Base-by-base conservation (phyloP, 371 early-diverging fungal genomes). In the Mortierella sp. region DNA sequence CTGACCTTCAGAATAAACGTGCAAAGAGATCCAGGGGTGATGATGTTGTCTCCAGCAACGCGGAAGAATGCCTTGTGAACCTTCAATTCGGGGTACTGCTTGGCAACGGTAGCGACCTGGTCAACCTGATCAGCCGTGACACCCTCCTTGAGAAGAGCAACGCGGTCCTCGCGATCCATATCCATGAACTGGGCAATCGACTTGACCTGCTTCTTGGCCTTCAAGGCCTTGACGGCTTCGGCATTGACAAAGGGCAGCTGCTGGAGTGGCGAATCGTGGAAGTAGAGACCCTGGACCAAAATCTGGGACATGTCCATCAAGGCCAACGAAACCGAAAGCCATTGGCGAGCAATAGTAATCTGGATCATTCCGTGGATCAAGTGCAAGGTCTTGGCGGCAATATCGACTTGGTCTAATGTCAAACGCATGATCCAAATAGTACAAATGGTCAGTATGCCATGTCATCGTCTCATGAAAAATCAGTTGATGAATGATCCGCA, bases 281-380 rank as follows among this genome's bases (percentile, higher is more conserved):
- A 87, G 77, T 90, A 91, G 34, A 92, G 90, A 53, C 94, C 96
- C 86, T 99, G 99, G 6, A 95, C 90, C 47, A 99, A 82, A 74
- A 92, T 87, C 88, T 96, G 97, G 41, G 92, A 91, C 68, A 96
- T 82, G 64, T 96, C 94, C 89, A 97, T 93, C 50, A 93, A 85
- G 14, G 68, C 68, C 14, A 92, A 74, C 2, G 92, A 88, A 22
- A 87, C 87, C 47, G 83, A 85, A 29, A 96, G 86, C 96, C 96
- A 96, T 71, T 92, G 92, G 78, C 96, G 94, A 16, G 96, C 93
- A 44, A 93, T 90, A 19, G 98, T 90, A 64, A 98, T 96, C 79
- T 97, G 97, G 48, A 96, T 86, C 79, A 98, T 77, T 44, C 98
- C 98, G 68, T 91, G 91, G 40, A 95, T 84, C 41, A 98, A 88